Conservation (phyloP, 2,329 filamentous ascomycete genomes). For the Venturia aucupariae region DNA sequence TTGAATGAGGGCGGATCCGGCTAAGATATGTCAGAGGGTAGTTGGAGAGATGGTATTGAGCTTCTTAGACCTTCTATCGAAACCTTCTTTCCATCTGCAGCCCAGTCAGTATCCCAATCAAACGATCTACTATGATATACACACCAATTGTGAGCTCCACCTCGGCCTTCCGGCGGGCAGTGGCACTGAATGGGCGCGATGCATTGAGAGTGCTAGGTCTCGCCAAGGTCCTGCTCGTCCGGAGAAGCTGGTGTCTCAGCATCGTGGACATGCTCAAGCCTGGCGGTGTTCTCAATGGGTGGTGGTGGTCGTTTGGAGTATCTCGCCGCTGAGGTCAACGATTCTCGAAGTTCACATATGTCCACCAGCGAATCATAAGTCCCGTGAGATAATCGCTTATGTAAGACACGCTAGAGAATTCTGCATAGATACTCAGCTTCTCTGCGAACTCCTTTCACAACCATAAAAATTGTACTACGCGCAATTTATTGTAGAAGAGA, state of each 20-base stretch:
- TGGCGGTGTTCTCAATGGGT: slow-evolving; percentile 11
- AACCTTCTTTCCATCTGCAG: slow-evolving; percentile 88
- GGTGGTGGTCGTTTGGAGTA: background rate
- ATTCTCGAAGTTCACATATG: background rate
- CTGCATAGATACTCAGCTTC: background rate
- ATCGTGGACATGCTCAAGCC: slow-evolving; percentile 32
- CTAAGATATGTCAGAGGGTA: slow-evolving; percentile 38
- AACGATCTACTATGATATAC: slow-evolving; percentile 29
- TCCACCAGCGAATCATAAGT: background rate
- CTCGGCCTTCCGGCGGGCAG: slow-evolving; percentile 70
- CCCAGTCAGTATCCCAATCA: slow-evolving; percentile 26
- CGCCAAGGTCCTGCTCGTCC: slow-evolving; percentile 50
- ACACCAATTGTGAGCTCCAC: slow-evolving; percentile 93
- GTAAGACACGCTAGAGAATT: background rate
- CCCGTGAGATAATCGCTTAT: background rate
- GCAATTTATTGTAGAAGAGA: background rate
- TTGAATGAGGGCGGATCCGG: slow-evolving; percentile 94
- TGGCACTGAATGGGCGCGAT: slow-evolving; percentile 74
- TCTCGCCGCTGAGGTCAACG: background rate
- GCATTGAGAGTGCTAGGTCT: slow-evolving; percentile 45
- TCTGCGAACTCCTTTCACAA: background rate
- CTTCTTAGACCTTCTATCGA: slow-evolving; percentile 75
- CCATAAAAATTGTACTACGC: background rate
- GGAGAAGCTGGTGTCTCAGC: slow-evolving; percentile 56
- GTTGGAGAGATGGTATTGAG: slow-evolving; percentile 19